Percentiles rank a stretch among this genome's conserved stretches.
Conservation (phyloP, 2,329 filamentous ascomycete species). For the Paraphaeosphaeria minitans region DNA sequence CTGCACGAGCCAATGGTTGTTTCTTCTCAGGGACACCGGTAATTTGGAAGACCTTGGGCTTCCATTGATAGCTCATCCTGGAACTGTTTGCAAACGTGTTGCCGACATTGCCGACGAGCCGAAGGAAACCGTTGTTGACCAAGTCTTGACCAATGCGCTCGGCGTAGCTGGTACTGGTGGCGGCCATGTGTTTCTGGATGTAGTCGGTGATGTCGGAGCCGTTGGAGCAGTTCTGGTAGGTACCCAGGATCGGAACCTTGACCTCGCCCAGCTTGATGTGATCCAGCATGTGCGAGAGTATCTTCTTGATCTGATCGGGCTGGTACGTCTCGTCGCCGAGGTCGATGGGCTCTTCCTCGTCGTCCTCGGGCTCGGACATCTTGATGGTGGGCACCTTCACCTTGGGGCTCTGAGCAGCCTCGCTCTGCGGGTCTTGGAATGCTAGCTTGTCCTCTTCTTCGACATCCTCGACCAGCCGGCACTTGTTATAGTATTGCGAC, state of each 20-base stretch:
- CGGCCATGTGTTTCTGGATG: slow-evolving; percentile 84
- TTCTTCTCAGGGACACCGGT: slow-evolving; percentile 91
- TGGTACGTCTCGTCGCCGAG: slow-evolving; percentile 88
- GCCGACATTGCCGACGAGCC: slow-evolving; percentile 91
- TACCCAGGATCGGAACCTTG: slow-evolving; percentile 94
- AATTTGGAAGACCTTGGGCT: slow-evolving; percentile 85
- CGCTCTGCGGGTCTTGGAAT: slow-evolving; percentile 79
- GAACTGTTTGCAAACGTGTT: slow-evolving; percentile 97
- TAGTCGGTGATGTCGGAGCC: slow-evolving; percentile 96
- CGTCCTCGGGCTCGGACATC: slow-evolving; percentile 71
- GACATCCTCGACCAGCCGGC: slow-evolving; percentile 89
- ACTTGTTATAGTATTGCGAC: slow-evolving; percentile 99
- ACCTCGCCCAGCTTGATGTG: slow-evolving; percentile 86
- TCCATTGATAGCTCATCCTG: slow-evolving; percentile 97
- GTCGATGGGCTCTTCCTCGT: slow-evolving; percentile 81
- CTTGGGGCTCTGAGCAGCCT: slow-evolving; percentile 56
- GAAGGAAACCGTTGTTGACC: slow-evolving; percentile 81
- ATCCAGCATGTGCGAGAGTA: slow-evolving; percentile 82
- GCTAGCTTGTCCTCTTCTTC: slow-evolving; percentile 99
- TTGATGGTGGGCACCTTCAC: slow-evolving; percentile 84
- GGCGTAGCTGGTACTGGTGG: slow-evolving; percentile 84
- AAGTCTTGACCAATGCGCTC: slow-evolving; percentile 96
- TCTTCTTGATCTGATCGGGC: slow-evolving; percentile 87
- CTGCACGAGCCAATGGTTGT: slow-evolving; percentile 70
- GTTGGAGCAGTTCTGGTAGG: slow-evolving; percentile 89